These are phyloP conservation scores for Halophytophthora polymorphica DNA, from an alignment of 352 stramenopile species.

Conservation along the genomic window DNA sequence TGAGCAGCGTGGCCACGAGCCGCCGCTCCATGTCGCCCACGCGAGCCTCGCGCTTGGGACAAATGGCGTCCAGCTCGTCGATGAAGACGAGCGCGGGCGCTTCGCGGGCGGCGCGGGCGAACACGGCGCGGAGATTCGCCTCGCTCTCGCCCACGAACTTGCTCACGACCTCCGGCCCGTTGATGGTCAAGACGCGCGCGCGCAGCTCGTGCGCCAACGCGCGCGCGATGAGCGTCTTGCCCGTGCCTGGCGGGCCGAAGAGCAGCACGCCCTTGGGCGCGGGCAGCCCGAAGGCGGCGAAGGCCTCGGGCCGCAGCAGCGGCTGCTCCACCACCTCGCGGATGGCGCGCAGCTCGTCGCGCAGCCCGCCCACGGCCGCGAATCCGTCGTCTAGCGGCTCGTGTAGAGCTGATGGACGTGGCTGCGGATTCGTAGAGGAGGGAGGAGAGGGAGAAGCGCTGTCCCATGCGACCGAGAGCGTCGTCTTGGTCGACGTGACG, in stretches of 20 bases:
- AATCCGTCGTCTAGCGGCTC: slow-evolving; percentile 50
- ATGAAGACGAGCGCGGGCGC: slow-evolving; percentile 75
- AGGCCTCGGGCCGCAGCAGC: slow-evolving; percentile 92
- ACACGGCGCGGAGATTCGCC: slow-evolving; percentile 72
- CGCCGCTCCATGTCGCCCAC: slow-evolving; percentile 81
- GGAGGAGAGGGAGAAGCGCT: not conserved
- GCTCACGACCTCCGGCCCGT: slow-evolving; percentile 94
- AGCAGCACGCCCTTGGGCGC: slow-evolving; percentile 94
- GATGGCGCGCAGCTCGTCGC: slow-evolving; percentile 92
- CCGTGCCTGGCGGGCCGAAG: slow-evolving; percentile 94
- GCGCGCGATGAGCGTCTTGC: slow-evolving; percentile 95
- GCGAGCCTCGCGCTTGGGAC: slow-evolving; percentile 75
- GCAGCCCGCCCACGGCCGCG: slow-evolving; percentile 80
- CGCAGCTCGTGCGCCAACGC: slow-evolving; percentile 91
- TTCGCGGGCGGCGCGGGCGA: slow-evolving; percentile 41
- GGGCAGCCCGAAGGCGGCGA: slow-evolving; percentile 92
- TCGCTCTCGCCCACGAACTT: slow-evolving; percentile 94
- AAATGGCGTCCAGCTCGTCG: slow-evolving; percentile 92
- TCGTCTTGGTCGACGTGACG: slow-evolving; percentile 23
- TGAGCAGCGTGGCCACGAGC: slow-evolving; percentile 87
- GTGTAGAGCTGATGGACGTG: not conserved
- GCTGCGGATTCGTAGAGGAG: too few relatives aligned
- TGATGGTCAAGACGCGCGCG: slow-evolving; percentile 95
- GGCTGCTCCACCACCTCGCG: slow-evolving; percentile 96
- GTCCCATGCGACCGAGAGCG: slow-evolving; percentile 25